Percentiles rank a stretch among this genome's conserved stretches.
These are phyloP conservation scores for Podila horticola DNA, from an alignment of 192 early-diverging fungal genomes.

Conservation along the genomic window DNA sequence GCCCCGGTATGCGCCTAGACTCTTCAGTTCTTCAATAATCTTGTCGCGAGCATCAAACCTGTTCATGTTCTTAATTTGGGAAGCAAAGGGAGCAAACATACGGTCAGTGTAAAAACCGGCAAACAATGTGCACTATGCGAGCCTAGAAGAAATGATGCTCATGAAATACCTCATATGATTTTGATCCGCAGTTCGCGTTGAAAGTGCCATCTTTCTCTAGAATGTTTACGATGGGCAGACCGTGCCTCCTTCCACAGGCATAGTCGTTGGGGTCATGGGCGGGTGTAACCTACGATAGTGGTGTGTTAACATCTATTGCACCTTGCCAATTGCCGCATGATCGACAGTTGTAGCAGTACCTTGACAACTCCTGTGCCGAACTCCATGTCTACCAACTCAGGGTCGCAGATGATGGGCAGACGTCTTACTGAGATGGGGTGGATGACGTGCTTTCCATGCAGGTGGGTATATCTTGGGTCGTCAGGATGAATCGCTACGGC, in stretches of 20 bases:
- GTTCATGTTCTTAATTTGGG: slow-evolving; percentile 69
- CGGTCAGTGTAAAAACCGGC: background rate
- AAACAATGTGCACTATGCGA: background rate
- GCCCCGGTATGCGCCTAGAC: slow-evolving; percentile 75
- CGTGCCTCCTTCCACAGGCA: slow-evolving; percentile 84
- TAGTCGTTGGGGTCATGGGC: slow-evolving; percentile 96
- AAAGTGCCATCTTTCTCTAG: slow-evolving; percentile 87
- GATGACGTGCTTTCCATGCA: slow-evolving; percentile 73
- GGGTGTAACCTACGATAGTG: slow-evolving; percentile 78
- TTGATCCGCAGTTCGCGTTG: slow-evolving; percentile 76
- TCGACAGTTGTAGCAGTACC: slow-evolving; percentile 46
- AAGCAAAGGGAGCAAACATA: background rate
- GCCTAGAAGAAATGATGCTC: too few species aligned
- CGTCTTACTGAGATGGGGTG: slow-evolving; percentile 84
- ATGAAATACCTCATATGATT: slow-evolving; percentile 55
- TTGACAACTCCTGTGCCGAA: slow-evolving; percentile 98
- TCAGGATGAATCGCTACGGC: slow-evolving; percentile 93
- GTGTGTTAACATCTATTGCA: background rate
- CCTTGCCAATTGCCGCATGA: background rate
- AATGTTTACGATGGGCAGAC: slow-evolving; percentile 84
- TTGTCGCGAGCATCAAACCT: slow-evolving; percentile 85
- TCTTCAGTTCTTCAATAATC: slow-evolving; percentile 72
- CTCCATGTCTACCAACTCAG: slow-evolving; percentile 84
- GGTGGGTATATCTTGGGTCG: slow-evolving; percentile 81
- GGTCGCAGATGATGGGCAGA: slow-evolving; percentile 89